phyloP scores from a whole-genome alignment of 306 rosid species.

The Rosa persica region DNA sequence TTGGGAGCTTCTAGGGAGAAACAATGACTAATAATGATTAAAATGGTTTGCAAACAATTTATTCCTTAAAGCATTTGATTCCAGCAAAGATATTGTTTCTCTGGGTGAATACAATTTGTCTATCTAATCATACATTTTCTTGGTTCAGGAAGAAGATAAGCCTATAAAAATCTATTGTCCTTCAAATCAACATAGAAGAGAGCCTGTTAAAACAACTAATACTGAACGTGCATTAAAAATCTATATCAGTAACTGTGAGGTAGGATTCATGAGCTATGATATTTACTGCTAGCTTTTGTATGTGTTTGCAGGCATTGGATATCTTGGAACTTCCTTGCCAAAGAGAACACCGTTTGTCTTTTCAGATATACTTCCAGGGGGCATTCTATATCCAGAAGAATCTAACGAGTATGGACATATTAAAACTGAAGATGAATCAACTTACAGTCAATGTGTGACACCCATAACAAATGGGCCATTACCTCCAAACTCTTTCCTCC shows the following conservation, averaged over 20 bases:
- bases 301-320: constrained; percentile 41
- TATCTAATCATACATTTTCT: constrained; percentile 1
- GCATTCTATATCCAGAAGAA: constrained; percentile 45
- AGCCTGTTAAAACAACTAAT: background rate
- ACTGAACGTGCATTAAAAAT: background rate
- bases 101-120: constrained; percentile 21
- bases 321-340: constrained; percentile 41
- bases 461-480: constrained; percentile 27
- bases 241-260: background rate
- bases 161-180: background rate
- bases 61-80: constrained; percentile 24
- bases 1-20: constrained; percentile 22
- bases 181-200: background rate
- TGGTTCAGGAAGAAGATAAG: constrained; percentile 10
- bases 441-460: constrained; percentile 36
- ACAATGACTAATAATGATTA: constrained; percentile 9
- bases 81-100: constrained; percentile 31
- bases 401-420: constrained; percentile 34
- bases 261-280: constrained; percentile 10
- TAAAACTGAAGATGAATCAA: constrained; percentile 53
- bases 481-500: constrained; percentile 26
- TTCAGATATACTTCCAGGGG: constrained; percentile 49
- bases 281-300: constrained; percentile 4
- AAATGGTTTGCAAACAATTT: constrained; percentile 12
- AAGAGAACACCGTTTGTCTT: constrained; percentile 48